Evolutionary conservation across 306 rosid genomes (phyloP), one percentile per base, ranked within the genome.

Genomic region (Quercus engelmannii): DNA sequence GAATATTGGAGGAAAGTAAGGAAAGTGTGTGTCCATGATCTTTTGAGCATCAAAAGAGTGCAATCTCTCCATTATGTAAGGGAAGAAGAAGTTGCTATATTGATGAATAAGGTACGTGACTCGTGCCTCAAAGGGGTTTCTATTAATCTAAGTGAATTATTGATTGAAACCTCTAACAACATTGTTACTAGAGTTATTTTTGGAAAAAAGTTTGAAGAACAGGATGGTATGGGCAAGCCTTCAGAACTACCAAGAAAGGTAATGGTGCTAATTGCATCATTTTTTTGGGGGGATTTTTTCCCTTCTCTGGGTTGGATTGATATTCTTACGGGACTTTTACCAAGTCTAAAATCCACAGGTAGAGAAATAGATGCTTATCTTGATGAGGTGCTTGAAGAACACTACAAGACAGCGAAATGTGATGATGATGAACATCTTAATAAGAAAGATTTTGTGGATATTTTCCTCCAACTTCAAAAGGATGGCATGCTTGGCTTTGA

Each of bases 401-500:
- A 61, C 11, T 38, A 38, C 25, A 51, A 73, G 26, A 52, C 4
- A 41, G 30, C 13, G 2, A 2, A 38, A 2, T 38, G 10, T 2
- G 8, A 2, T 1, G 68, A 63, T 4, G 54, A 15, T 6, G 35
- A 31, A 2, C 31, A 61, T 30, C 49, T 58, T 3, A 57, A 75
- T 3, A 25, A 59, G 18, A 69, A 83, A 55, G 80, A 88, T 46
- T 83, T 86, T 7, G 49, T 82, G 41, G 89, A 78, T 11, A 74
- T 77, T 57, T 79, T 88, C 5, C 83, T 76, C 35, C 81, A 77
- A 18, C 74, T 88, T 73, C 88, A 76, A 61, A 41, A 71, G 7
- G 41, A 38, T 11, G 80, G 46, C 4, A 54, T 2, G 33, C 78
- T 33, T 26, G 83, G 64, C 4, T 74, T 73, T 49, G 55, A 83